Evolutionary conservation across 441 rosid genomes (phyloP).

Genomic region (Pelargonium cotyledonis): DNA sequence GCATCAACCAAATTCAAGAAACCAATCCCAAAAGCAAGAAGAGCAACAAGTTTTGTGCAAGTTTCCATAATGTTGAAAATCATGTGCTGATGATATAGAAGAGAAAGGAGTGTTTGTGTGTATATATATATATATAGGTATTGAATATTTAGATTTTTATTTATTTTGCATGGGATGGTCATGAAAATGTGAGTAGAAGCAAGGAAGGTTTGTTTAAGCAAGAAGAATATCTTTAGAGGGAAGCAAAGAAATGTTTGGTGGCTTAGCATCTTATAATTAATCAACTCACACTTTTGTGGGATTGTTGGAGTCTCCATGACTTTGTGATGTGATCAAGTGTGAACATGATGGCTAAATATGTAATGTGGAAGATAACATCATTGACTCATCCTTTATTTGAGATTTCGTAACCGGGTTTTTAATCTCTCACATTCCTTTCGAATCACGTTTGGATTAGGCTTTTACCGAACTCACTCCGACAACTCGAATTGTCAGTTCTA

Average conservation of each 20-base stretch:
- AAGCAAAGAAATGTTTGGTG: slow-evolving; percentile 43
- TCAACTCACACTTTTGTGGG: not conserved
- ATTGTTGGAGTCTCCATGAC: too few species aligned
- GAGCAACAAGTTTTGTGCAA: slow-evolving; percentile 8
- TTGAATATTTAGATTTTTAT: not conserved
- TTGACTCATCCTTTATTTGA: too few species aligned
- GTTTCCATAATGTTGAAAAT: not conserved
- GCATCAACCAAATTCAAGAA: slow-evolving; percentile 28
- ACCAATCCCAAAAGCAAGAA: slow-evolving; percentile 21
- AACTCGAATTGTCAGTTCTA: too few species aligned
- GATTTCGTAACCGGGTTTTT: too few species aligned
- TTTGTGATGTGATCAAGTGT: too few species aligned
- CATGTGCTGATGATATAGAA: too few species aligned
- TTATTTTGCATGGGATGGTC: slow-evolving; percentile 26
- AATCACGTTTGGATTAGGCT: too few species aligned
- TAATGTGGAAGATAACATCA: too few species aligned
- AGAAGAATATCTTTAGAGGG: slow-evolving; percentile 49
- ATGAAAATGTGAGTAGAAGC: slow-evolving; percentile 18
- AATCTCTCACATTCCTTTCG: too few species aligned
- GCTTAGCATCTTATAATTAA: slow-evolving; percentile 1
- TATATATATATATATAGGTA: slow-evolving; percentile 25
- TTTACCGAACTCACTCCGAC: too few species aligned
- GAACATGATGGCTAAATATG: too few species aligned
- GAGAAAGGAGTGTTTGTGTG: too few species aligned
- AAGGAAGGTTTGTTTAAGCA: slow-evolving; percentile 26